Evolutionary conservation across 2,329 filamentous ascomycete genomes (phyloP), one percentile per base, ranked within the genome.

Genomic region (Taxawa tesnikishii): DNA sequence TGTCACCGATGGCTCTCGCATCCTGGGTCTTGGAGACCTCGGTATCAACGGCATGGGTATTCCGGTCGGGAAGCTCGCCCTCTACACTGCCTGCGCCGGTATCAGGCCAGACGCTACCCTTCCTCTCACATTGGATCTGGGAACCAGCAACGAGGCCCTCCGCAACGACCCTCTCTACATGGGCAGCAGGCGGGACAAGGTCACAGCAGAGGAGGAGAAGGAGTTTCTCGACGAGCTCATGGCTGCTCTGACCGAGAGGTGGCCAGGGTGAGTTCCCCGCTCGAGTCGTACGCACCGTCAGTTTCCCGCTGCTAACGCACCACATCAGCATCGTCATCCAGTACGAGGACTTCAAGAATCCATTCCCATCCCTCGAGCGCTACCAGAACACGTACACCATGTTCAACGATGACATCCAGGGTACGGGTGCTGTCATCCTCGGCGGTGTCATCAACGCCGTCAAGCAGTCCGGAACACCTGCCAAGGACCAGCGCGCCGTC

Each of bases 191-290:
- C 73, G 80, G 47, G 82, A 80, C 60, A 88, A 92, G 53, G 72
- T 88, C 33, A 69, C 79, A 6, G 63, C 79, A 13, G 70, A 79
- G 32, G 78, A 88, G 48, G 84, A 93, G 63, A 76, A 79, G 54
- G 83, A 83, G 43, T 96, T 96, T 61, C 75, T 96, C 66, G 90
- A 96, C 53, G 90, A 96, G 67, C 79, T 98, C 66, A 96, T 98
- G 90, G 72, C 74, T 49, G 88, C 90, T 36, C 72, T 83, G 39
- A 80, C 79, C 36, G 84, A 94, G 55, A 68, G 69, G 43, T 80
- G 75, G 75, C 75, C 75, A 34, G 71, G 68, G 67, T 72, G 57
- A 57, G 67, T 59, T 8, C 8, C 19, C 8, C 8, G 19, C 19
- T 38, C 35, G n/a, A 8, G 8, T 40, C 38, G 26, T 26, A 8